Base-by-base conservation (phyloP, 306 rosid genomes). In the Glycyrrhiza uralensis region DNA sequence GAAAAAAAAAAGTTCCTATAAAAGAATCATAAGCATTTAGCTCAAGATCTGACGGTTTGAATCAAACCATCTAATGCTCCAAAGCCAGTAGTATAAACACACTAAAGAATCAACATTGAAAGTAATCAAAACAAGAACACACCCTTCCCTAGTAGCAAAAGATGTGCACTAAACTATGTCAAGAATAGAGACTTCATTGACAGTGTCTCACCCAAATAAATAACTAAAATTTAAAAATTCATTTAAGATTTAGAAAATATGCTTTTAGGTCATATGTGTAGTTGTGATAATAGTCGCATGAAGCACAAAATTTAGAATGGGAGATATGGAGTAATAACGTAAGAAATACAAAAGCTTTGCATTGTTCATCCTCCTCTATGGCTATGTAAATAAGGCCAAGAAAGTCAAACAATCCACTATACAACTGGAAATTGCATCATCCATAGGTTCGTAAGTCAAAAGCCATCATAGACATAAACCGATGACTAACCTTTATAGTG, bases 11-110 rank as follows among this genome's bases (percentile, higher is more conserved):
- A 14, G 8, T 4, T 62, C 35, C 22, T 3, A 41, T n/a, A 14
- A 56, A 17, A 45, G 41, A 33, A 69, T 2, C 56, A 72, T 49
- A 7, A 74, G 10, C 57, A 42, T 26, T 51, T 20, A 61, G 44
- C 15, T 47, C 45, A 36, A 73, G 51, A 33, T 62, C 22, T 5
- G n/a, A 66, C 3, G 20, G 61, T 46, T 47, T 41, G 8, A 69
- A 66, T 45, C 55, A 80, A 60, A 68, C 1, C 66, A 59, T 49
- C 54, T 28, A 45, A 47, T 56, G 29, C 17, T 38, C 39, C 71
- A 71, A 64, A 57, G 59, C 17, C 28, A 17, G 41, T 20, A 49
- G 72, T 8, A 19, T 6, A 24, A 56, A 11, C 50, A 33, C 35
- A 20, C 20, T 61, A 14, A 7, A 24, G 22, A 36, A 78, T 11